Evolutionary conservation across 2,329 filamentous ascomycete genomes (phyloP).

Genomic region (Didymella exigua): DNA sequence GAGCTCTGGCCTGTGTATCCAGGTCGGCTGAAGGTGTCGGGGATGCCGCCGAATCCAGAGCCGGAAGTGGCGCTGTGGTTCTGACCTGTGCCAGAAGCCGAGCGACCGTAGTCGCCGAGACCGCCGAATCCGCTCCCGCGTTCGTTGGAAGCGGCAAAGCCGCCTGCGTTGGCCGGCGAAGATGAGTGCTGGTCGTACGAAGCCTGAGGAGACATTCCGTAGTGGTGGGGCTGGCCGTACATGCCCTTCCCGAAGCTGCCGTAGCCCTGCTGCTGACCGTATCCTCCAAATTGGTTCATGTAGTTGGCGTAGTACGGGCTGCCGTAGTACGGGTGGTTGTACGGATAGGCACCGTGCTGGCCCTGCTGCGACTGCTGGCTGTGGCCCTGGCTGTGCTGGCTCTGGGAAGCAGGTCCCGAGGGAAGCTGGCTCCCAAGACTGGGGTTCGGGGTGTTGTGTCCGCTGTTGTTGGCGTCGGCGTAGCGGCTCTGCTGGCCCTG

Average conservation of each 20-base stretch:
- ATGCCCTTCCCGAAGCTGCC: conserved; percentile 63
- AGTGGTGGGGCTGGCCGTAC: conserved; percentile 68
- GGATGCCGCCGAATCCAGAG: conserved; percentile 59
- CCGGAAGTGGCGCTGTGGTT: conserved; percentile 57
- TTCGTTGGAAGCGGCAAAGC: conserved; percentile 56
- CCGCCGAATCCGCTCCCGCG: conserved; percentile 56
- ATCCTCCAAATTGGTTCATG: conserved; percentile 66
- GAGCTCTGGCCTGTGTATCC: conserved; percentile 59
- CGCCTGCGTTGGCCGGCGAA: conserved; percentile 65
- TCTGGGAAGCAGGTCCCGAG: conserved; percentile 54
- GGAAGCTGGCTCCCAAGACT: conserved; percentile 62
- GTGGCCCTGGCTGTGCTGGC: conserved; percentile 54
- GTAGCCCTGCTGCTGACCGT: conserved; percentile 56
- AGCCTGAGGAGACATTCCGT: conserved; percentile 60
- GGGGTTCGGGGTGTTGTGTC: conserved; percentile 89
- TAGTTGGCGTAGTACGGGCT: conserved; percentile 68
- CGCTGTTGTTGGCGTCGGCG: conserved; percentile 81
- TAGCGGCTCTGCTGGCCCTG: conserved; percentile 73
- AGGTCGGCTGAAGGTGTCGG: conserved; percentile 65
- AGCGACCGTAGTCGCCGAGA: conserved; percentile 65
- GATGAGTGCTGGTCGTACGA: conserved; percentile 68
- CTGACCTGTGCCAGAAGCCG: conserved; percentile 64
- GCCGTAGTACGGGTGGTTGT: conserved; percentile 66
- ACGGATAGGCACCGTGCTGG: conserved; percentile 48
- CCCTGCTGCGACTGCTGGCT: conserved; percentile 52